phyloP scores from a whole-genome alignment of 2,329 filamentous ascomycete species.

The Shiraia sp. region DNA sequence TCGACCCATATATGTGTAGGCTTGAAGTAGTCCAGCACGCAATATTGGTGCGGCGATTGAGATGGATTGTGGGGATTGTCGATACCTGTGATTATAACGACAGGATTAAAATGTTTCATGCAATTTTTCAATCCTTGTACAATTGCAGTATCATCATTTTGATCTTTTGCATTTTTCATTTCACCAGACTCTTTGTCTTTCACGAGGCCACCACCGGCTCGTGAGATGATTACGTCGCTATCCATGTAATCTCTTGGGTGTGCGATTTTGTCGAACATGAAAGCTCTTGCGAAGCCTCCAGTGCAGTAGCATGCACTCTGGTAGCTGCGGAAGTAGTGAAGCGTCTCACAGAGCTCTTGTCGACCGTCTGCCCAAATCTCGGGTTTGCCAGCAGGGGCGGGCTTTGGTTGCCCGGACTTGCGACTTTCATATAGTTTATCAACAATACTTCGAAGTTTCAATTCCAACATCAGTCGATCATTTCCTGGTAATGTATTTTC shows the following conservation, averaged over 20 bases:
- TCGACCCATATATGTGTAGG: slow-evolving; percentile 72
- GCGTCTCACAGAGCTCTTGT: slow-evolving; percentile 65
- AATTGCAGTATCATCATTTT: slow-evolving; percentile 42
- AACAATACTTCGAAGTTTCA: slow-evolving; percentile 11
- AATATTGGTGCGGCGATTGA: slow-evolving; percentile 62
- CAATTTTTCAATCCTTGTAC: slow-evolving; percentile 52
- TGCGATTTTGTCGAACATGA: slow-evolving; percentile 62
- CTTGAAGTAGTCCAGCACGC: slow-evolving; percentile 70
- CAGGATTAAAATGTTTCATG: slow-evolving; percentile 51
- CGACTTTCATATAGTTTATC: slow-evolving; percentile 18
- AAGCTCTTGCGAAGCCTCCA: slow-evolving; percentile 56
- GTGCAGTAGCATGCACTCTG: slow-evolving; percentile 63
- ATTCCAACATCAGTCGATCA: background rate
- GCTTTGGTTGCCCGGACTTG: slow-evolving; percentile 31
- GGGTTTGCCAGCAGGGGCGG: slow-evolving; percentile 45
- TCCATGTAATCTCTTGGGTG: slow-evolving; percentile 62
- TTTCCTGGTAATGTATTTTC: background rate
- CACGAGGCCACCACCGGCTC: slow-evolving; percentile 60
- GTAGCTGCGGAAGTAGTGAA: slow-evolving; percentile 65
- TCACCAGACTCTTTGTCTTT: slow-evolving; percentile 52
- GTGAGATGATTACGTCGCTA: slow-evolving; percentile 65
- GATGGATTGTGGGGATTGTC: slow-evolving; percentile 55
- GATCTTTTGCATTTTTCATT: slow-evolving; percentile 54
- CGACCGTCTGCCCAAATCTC: slow-evolving; percentile 62
- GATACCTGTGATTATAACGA: slow-evolving; percentile 58